These are phyloP conservation scores for Trebouxia sp. DNA, from an alignment of 139 green algal genomes.

Conservation along the genomic window DNA sequence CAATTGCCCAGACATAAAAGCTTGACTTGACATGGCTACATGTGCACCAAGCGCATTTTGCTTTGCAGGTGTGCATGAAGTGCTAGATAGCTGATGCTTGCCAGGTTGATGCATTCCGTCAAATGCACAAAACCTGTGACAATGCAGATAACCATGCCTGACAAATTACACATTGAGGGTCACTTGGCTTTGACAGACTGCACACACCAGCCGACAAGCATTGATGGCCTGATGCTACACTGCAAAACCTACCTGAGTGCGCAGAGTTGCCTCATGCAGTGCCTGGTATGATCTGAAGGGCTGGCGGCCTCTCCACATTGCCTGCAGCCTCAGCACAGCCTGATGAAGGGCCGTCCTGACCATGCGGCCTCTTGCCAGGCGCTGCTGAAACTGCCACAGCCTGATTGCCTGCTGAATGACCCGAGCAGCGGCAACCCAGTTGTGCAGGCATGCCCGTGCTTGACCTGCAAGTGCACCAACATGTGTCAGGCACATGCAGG, in stretches of 20 bases:
- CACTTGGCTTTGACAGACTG: background rate
- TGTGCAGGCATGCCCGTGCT: slow-evolving; percentile 44
- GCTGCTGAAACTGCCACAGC: slow-evolving; percentile 39
- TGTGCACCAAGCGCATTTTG: no score
- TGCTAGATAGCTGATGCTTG: no score
- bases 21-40: no score
- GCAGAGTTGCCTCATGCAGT: slow-evolving; percentile 22
- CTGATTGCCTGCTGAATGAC: slow-evolving; percentile 51
- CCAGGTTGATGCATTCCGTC: no score
- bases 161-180: background rate
- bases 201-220: background rate
- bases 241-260: slow-evolving; percentile 28
- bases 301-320: slow-evolving; percentile 44
- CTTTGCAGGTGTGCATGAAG: no score
- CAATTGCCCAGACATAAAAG: no score
- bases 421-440: slow-evolving; percentile 54
- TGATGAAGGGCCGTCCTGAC: background rate
- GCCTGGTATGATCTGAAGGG: slow-evolving; percentile 11
- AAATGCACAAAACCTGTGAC: no score
- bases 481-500: background rate
- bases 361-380: slow-evolving; percentile 22
- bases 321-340: slow-evolving; percentile 42
- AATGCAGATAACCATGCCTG: background rate
- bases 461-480: slow-evolving; percentile 19
- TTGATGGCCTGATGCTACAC: background rate